Evolutionary conservation across 306 rosid genomes (phyloP).

Genomic region (Amphicarpaea edgeworthii): DNA sequence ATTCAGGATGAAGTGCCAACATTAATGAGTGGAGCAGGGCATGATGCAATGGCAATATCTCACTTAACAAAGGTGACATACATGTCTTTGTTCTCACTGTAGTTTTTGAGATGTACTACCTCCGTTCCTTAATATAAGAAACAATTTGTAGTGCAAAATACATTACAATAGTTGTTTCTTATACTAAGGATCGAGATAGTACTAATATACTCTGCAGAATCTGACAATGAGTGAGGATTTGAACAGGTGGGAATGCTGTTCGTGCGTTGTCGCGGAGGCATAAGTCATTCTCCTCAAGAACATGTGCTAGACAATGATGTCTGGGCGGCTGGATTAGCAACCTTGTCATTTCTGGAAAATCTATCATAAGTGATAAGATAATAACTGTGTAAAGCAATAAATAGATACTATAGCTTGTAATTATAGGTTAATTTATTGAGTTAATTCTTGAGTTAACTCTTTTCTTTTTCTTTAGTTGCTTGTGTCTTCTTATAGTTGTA

Average conservation of each 20-base stretch:
- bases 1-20: conserved; percentile 75
- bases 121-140: no score
- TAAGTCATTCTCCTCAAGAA: conserved; percentile 93
- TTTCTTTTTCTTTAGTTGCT: conserved; percentile 29
- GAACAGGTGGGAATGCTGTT: conserved; percentile 91
- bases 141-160: no score
- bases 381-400: conserved; percentile 28
- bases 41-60: conserved; percentile 96
- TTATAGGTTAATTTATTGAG: conserved; percentile 45
- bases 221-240: conserved; percentile 36
- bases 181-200: no score
- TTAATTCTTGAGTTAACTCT: conserved; percentile 43
- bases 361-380: conserved; percentile 35
- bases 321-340: conserved; percentile 85
- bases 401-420: conserved; percentile 44
- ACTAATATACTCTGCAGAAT: not conserved
- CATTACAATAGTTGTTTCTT: no score
- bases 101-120: conserved; percentile 16
- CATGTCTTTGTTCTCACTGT: not conserved
- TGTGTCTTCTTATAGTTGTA: conserved; percentile 34
- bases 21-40: conserved; percentile 96
- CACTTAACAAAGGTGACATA: conserved; percentile 79
- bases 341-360: conserved; percentile 72
- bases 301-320: conserved; percentile 81
- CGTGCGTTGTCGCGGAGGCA: conserved; percentile 92